Evolutionary conservation across 1,284 basidiomycete species (phyloP), one percentile per base, ranked within the genome.

Genomic region (Anthracocystis panici-leucophaei): DNA sequence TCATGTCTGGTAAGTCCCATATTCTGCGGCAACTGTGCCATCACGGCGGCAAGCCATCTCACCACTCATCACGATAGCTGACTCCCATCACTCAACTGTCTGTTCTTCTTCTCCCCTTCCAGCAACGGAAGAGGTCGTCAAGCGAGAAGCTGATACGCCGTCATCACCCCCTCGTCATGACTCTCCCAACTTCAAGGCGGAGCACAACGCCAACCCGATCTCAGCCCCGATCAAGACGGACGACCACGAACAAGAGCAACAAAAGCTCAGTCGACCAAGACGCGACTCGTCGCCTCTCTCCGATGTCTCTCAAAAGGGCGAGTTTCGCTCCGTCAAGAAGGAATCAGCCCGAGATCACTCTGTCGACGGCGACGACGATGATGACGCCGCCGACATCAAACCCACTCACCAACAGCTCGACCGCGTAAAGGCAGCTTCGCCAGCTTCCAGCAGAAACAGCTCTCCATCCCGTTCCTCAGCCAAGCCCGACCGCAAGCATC

Each of bases 401-500:
- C 71, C 71, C 18, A 21, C 38, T 10, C 71, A 68, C 25, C 62
- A 61, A 40, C 71, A 74, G 56, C 65, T 74, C 51, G 71, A 74
- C 12, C 71, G 71, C 25, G 44, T 69, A 33, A 65, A 58, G 42
- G 57, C 57, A 2, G 52, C 14, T 16, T 68, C 71, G 9, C 65
- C 71, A 9, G 35, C 61, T 29, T 74, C 71, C 8, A 69, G 65
- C 31, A 59, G 65, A 21, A 61, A 68, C 62, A 74, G 65, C 71
- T 55, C 54, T 2, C 61, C 71, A 2, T 74, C 71, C 18, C 65
- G 72, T 6, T 69, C 72, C n/a, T 75, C 72, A 2, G 57, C 42
- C 52, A 75, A 75, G 49, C 58, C 65, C n/a, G 72, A 69, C 56
- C 72, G 72, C 55, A 67, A 57, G 42, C 74, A 71, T 53, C 61